A percentile compares a stretch with the other conserved stretches of the same genome.
Evolutionary conservation across 352 stramenopile species (phyloP).

Genomic region (Phytophthora pluvialis): DNA sequence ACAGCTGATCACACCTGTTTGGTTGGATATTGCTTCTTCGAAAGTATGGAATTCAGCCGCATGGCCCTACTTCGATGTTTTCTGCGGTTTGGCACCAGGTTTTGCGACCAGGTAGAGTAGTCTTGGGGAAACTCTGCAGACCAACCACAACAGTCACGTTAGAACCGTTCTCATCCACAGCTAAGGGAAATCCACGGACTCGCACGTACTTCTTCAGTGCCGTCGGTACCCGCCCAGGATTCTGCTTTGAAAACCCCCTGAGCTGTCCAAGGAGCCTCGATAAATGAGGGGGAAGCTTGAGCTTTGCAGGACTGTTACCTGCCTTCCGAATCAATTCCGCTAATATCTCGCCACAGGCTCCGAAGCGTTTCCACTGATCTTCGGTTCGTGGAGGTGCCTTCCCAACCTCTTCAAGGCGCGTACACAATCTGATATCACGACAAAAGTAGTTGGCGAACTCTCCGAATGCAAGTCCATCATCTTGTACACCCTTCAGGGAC

Average conservation of each 20-base stretch:
- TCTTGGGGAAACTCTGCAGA: background rate
- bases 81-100: background rate
- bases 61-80: background rate
- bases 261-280: background rate
- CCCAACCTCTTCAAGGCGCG: background rate
- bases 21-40: too few relatives aligned
- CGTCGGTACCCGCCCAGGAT: background rate
- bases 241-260: background rate
- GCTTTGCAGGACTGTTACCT: too few relatives aligned
- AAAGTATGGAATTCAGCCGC: too few relatives aligned
- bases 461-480: background rate
- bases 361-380: too few relatives aligned
- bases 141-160: too few relatives aligned
- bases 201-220: background rate
- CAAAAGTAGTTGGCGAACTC: background rate
- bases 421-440: background rate
- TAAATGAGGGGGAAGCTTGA: background rate
- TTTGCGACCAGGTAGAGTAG: background rate
- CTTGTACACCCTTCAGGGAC: background rate
- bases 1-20: too few relatives aligned
- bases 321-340: too few relatives aligned
- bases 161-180: too few relatives aligned
- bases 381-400: background rate
- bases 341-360: too few relatives aligned
- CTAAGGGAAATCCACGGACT: background rate